phyloP scores from a whole-genome alignment of 1,284 basidiomycete genomes.

The Coniferiporia sulphurascens region DNA sequence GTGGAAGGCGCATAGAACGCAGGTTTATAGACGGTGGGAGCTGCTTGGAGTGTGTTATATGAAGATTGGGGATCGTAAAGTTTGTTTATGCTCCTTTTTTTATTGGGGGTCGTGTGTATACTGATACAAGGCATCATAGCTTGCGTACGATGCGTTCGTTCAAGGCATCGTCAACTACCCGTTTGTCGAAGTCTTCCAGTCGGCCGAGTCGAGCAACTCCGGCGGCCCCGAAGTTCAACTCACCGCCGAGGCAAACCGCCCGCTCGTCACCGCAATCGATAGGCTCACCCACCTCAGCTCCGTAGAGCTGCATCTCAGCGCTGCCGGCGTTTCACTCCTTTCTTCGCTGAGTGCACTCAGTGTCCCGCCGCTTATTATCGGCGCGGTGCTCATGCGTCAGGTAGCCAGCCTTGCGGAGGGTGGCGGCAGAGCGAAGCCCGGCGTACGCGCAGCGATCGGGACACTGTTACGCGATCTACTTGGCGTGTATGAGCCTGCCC shows the following conservation, averaged over 20 bases:
- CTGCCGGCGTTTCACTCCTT: constrained; percentile 43
- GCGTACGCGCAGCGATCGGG: constrained; percentile 35
- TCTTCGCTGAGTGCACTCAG: constrained; percentile 20
- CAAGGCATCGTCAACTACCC: constrained; percentile 52
- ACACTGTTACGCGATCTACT: constrained; percentile 45
- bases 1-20: constrained; percentile 57
- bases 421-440: constrained; percentile 45
- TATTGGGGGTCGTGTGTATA: neutral
- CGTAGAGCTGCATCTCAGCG: constrained; percentile 54
- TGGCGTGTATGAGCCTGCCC: constrained; percentile 40
- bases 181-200: constrained; percentile 30
- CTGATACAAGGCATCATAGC: constrained; percentile 32
- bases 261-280: constrained; percentile 56
- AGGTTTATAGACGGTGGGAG: constrained; percentile 69
- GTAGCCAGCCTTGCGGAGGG: constrained; percentile 46
- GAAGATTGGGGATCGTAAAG: constrained; percentile 69
- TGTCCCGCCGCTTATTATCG: constrained; percentile 32
- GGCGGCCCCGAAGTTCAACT: constrained; percentile 55
- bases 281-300: constrained; percentile 58
- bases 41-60: constrained; percentile 71
- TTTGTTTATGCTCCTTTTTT: constrained; percentile 33
- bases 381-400: constrained; percentile 59
- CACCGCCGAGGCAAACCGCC: constrained; percentile 35
- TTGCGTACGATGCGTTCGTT: constrained; percentile 54
- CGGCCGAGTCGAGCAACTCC: constrained; percentile 37